These are phyloP conservation scores for Populus tomentosa DNA, from an alignment of 441 rosid genomes.

Conservation along the genomic window DNA sequence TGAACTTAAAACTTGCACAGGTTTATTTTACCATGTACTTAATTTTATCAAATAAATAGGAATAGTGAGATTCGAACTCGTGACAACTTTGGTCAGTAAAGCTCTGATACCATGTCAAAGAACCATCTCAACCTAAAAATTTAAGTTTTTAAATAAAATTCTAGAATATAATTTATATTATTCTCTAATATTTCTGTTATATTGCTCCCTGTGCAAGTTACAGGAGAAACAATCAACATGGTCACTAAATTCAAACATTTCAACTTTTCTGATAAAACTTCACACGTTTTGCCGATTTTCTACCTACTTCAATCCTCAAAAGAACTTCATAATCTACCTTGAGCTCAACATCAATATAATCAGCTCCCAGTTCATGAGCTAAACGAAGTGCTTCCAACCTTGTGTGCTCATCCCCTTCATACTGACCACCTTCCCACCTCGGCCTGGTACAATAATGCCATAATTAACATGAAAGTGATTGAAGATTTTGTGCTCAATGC, in stretches of 20 bases:
- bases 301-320: not conserved
- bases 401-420: slow-evolving; percentile 67
- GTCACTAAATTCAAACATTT: not conserved
- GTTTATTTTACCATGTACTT: too few relatives aligned
- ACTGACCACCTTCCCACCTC: slow-evolving; percentile 88
- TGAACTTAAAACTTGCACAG: too few relatives aligned
- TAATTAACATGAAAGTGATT: slow-evolving; percentile 10
- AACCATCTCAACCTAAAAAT: too few relatives aligned
- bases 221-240: not conserved
- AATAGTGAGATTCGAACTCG: too few relatives aligned
- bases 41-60: too few relatives aligned
- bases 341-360: slow-evolving; percentile 86
- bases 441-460: slow-evolving; percentile 43
- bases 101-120: too few relatives aligned
- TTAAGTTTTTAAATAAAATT: too few relatives aligned
- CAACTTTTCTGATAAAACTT: not conserved
- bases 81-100: too few relatives aligned
- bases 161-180: too few relatives aligned
- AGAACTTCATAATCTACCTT: slow-evolving; percentile 45
- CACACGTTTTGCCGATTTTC: not conserved
- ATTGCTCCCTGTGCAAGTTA: not conserved
- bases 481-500: not conserved
- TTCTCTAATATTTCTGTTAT: too few relatives aligned
- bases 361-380: slow-evolving; percentile 89
- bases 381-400: slow-evolving; percentile 56